These are phyloP conservation scores for Lipomyces yamadae DNA, from an alignment of 805 yeast genomes.

Conservation along the genomic window DNA sequence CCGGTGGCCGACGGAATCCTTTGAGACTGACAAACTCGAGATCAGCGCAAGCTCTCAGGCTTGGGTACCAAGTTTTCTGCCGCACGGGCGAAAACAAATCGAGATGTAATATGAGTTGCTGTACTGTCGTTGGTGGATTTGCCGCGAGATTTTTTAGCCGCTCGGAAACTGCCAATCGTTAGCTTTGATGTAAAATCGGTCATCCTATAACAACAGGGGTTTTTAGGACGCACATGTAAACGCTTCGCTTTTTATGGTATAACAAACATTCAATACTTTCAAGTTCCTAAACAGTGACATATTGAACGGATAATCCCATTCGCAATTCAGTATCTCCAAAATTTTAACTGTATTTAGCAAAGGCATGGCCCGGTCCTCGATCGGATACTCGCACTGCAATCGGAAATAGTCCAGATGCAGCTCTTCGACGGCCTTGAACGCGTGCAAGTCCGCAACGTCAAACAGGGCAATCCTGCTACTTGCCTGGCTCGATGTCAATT, in stretches of 20 bases:
- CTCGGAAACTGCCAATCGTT: slow-evolving; percentile 25
- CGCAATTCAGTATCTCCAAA: slow-evolving; percentile 30
- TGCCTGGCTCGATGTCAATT: slow-evolving; percentile 20
- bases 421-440: slow-evolving; percentile 22
- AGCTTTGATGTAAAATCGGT: neutral
- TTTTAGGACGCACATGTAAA: slow-evolving; percentile 24
- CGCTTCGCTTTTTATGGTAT: slow-evolving; percentile 30
- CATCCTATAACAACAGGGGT: too few relatives aligned
- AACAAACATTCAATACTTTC: slow-evolving; percentile 17
- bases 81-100: slow-evolving; percentile 27
- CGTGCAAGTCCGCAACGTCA: slow-evolving; percentile 29
- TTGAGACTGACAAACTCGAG: slow-evolving; percentile 27
- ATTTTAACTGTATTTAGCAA: slow-evolving; percentile 20
- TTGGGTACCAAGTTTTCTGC: slow-evolving; percentile 35
- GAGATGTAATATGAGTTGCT: slow-evolving; percentile 20
- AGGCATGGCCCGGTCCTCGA: slow-evolving; percentile 22
- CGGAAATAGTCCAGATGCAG: slow-evolving; percentile 26
- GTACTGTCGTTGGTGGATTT: slow-evolving; percentile 27
- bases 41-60: slow-evolving; percentile 16
- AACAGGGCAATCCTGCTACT: slow-evolving; percentile 25
- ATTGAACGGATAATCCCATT: slow-evolving; percentile 37
- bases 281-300: slow-evolving; percentile 26
- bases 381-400: slow-evolving; percentile 33
- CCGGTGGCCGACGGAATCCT: slow-evolving; percentile 32
- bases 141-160: slow-evolving; percentile 30